These are phyloP conservation scores for Phytophthora nicotianae DNA, from an alignment of 352 stramenopile species.

Conservation along the genomic window DNA sequence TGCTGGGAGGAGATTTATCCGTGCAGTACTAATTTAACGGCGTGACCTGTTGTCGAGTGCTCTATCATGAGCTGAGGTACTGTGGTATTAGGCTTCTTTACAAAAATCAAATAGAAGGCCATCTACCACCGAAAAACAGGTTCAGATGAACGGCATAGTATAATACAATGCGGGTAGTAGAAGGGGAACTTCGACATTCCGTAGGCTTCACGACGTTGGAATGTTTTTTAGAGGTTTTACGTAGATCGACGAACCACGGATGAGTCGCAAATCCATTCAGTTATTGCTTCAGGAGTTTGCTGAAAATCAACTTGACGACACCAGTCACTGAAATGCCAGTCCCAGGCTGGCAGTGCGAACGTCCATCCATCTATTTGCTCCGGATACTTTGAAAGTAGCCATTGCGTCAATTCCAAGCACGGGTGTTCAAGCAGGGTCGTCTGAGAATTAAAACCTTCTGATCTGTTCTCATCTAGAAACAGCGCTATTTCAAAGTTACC, in stretches of 20 bases:
- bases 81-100: no score
- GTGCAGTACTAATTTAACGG: no score
- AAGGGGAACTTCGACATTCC: no score
- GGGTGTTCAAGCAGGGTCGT: background rate
- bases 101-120: no score
- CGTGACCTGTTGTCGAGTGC: no score
- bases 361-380: constrained; percentile 9
- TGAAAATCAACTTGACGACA: constrained; percentile 11
- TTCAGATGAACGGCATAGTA: no score
- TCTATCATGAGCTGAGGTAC: no score
- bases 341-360: constrained; percentile 10
- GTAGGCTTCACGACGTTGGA: no score
- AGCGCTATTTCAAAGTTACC: constrained; percentile 9
- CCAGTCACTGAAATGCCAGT: constrained; percentile 18
- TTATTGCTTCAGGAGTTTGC: background rate
- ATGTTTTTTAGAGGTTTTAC: background rate
- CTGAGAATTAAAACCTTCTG: constrained; percentile 3
- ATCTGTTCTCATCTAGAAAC: constrained; percentile 11
- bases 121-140: no score
- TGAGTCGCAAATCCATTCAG: constrained; percentile 8
- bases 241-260: background rate
- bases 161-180: no score
- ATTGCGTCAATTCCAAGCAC: constrained; percentile 17
- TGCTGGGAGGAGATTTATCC: no score
- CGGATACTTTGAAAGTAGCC: constrained; percentile 8